A percentile compares a stretch with the other conserved stretches of the same genome.
phyloP scores from a whole-genome alignment of 2,329 filamentous ascomycete genomes.

The Claviceps digitariae region DNA sequence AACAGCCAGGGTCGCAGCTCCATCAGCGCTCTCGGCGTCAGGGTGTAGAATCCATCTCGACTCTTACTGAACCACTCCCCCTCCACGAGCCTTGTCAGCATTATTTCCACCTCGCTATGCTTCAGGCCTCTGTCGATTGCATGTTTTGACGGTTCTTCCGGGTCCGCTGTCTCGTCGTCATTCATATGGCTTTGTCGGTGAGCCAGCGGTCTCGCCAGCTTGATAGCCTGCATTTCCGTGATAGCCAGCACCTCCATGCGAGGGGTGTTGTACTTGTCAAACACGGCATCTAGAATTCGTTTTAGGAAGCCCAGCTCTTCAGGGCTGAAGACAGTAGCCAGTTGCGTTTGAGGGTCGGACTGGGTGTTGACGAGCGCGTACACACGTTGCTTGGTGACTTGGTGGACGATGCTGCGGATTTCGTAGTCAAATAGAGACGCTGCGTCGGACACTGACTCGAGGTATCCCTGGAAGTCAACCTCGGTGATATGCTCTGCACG shows the following conservation, averaged over 20 bases:
- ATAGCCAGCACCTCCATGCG: constrained; percentile 76
- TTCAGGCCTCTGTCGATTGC: constrained; percentile 45
- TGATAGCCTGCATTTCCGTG: constrained; percentile 63
- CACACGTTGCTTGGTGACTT: constrained; percentile 50
- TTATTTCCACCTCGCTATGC: constrained; percentile 61
- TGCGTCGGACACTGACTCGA: constrained; percentile 56
- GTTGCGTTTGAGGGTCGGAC: constrained; percentile 71
- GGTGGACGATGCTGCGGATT: constrained; percentile 62
- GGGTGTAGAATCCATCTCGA: constrained; percentile 54
- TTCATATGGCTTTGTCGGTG: constrained; percentile 20
- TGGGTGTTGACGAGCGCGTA: constrained; percentile 82
- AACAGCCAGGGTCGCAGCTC: constrained; percentile 75
- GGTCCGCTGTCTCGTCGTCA: constrained; percentile 21
- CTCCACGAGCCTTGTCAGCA: constrained; percentile 55
- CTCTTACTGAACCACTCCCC: constrained; percentile 82
- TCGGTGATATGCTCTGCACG: constrained; percentile 51
- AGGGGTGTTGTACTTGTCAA: constrained; percentile 71
- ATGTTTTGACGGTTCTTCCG: constrained; percentile 9
- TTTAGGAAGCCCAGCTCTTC: constrained; percentile 89
- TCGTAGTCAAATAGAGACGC: constrained; percentile 77
- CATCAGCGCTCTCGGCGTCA: constrained; percentile 67
- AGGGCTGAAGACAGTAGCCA: constrained; percentile 65
- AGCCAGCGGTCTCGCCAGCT: constrained; percentile 43
- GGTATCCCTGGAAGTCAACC: constrained; percentile 53
- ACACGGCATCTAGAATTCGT: constrained; percentile 79